These are phyloP conservation scores for Aspergillus clavatus DNA, from an alignment of 2,329 filamentous ascomycete genomes.

Conservation along the genomic window DNA sequence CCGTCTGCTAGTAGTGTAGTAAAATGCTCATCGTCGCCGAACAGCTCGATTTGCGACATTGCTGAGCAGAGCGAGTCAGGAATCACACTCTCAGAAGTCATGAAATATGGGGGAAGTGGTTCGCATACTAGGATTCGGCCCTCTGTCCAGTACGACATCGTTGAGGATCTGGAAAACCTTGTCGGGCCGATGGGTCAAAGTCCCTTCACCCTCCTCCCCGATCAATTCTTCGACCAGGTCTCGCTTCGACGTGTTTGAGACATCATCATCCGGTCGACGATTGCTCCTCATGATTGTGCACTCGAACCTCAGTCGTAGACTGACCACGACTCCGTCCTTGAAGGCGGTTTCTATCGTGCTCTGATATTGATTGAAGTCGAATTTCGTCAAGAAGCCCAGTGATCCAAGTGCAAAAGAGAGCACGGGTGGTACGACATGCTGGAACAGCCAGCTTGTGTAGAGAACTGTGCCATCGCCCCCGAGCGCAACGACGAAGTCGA, in stretches of 20 bases:
- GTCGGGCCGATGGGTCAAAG: constrained; percentile 78
- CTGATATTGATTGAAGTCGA: constrained; percentile 76
- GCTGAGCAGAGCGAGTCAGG: constrained; percentile 46
- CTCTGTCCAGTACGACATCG: constrained; percentile 92
- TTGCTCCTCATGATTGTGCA: constrained; percentile 78
- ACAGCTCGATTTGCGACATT: constrained; percentile 87
- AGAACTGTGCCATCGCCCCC: constrained; percentile 96
- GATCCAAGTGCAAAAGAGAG: constrained; percentile 88
- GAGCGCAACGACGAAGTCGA: constrained; percentile 89
- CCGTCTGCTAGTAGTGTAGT: constrained; percentile 91
- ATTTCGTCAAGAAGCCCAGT: constrained; percentile 92
- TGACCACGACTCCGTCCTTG: constrained; percentile 79
- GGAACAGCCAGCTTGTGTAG: constrained; percentile 95
- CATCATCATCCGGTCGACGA: constrained; percentile 26
- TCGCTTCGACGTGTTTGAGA: constrained; percentile 39
- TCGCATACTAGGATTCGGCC: constrained; percentile 81
- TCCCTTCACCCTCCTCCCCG: constrained; percentile 77
- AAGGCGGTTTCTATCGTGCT: constrained; percentile 68
- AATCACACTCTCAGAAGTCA: neutral
- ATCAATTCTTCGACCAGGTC: constrained; percentile 88
- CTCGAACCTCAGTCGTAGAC: constrained; percentile 82
- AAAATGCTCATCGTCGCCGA: constrained; percentile 92
- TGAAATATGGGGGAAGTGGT: neutral
- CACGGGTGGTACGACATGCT: constrained; percentile 88
- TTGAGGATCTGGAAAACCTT: constrained; percentile 87